Base-by-base conservation (phyloP, 495 filamentous ascomycete species). In the Monascus purpureus region DNA sequence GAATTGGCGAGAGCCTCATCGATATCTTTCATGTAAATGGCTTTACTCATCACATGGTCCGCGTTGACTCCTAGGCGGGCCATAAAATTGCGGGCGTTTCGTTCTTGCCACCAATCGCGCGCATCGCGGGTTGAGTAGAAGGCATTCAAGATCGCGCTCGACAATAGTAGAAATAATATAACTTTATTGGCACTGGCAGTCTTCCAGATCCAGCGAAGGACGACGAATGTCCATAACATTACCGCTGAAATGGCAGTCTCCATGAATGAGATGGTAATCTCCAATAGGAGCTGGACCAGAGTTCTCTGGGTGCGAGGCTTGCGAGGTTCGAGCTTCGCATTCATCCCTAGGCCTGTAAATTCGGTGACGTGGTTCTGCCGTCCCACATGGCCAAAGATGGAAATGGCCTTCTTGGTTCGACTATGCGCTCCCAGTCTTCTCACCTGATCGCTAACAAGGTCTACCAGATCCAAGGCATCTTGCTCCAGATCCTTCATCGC, bases 321-420 rank as follows among this genome's bases (percentile, higher is more conserved):
- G 29, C 61, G 61, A 14, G 53, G 31, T 36, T 53, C 59, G 17
- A 52, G 24, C 23, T 56, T 55, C 32, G 58, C 35, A 31, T 65
- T 46, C n/a, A 36, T 35, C 13, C 63, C 50, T 39, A 47, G 46
- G 28, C 49, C 37, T 17, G 70, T 59, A 46, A 87, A 80, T 17
- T 85, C 67, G 2, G 80, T 65, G 9, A 67, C 65, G 28, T 75
- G 63, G 9, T 53, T 74, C 47, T 84, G 78, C 34, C 77, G 68
- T 19, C 87, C 87, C 28, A 97, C 65, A 33, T 78, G 69, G 29
- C 90, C 90, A 50, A 94, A 97, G 13, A 94, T 82, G 33, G 79
- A 72, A 32, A 93, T 80, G 25, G 87, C 87, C 40, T 88, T 82
- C 57, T 86, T 88, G 26, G 86, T 94, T 33, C 81, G 74, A 48